phyloP scores from a whole-genome alignment of 345 rosid genomes.

The Streptanthus diversifolius region DNA sequence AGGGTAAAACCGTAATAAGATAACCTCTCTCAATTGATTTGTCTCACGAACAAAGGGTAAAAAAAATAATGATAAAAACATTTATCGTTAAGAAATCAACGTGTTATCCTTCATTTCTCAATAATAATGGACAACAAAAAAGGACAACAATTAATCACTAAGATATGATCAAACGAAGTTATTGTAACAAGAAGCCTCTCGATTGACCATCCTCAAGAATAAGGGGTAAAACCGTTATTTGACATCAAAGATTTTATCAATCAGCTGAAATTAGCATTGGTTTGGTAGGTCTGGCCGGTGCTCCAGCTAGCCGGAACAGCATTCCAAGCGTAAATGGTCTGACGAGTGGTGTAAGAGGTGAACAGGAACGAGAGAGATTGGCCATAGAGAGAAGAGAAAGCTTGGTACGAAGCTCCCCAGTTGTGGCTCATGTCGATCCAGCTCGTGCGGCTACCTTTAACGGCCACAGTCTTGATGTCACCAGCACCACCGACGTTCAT shows the following conservation, averaged over 20 bases:
- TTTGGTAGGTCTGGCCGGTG: slow-evolving; percentile 49
- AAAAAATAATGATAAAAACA: no score
- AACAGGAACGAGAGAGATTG: slow-evolving; percentile 73
- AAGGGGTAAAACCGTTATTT: not conserved
- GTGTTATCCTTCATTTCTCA: no score
- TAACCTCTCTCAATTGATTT: no score
- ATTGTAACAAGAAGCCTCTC: not conserved
- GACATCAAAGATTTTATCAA: not conserved
- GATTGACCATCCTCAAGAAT: not conserved
- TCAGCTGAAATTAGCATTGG: slow-evolving; percentile 58
- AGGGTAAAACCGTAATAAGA: no score
- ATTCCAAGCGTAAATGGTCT: slow-evolving; percentile 54
- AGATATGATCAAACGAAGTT: not conserved
- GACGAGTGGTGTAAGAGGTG: slow-evolving; percentile 57
- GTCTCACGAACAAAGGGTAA: no score
- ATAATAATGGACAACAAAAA: not conserved
- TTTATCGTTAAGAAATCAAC: no score
- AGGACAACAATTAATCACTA: slow-evolving; percentile 3
- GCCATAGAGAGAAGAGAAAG: slow-evolving; percentile 65
- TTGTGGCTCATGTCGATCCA: slow-evolving; percentile 92
- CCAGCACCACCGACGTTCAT: slow-evolving; percentile 79
- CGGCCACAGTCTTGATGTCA: slow-evolving; percentile 49
- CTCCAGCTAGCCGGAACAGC: slow-evolving; percentile 71
- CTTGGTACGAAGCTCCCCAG: slow-evolving; percentile 95
- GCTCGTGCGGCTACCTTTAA: slow-evolving; percentile 63